These are phyloP conservation scores for Tetracentron sinense DNA, from an alignment of 164 flowering plant species.

Conservation along the genomic window DNA sequence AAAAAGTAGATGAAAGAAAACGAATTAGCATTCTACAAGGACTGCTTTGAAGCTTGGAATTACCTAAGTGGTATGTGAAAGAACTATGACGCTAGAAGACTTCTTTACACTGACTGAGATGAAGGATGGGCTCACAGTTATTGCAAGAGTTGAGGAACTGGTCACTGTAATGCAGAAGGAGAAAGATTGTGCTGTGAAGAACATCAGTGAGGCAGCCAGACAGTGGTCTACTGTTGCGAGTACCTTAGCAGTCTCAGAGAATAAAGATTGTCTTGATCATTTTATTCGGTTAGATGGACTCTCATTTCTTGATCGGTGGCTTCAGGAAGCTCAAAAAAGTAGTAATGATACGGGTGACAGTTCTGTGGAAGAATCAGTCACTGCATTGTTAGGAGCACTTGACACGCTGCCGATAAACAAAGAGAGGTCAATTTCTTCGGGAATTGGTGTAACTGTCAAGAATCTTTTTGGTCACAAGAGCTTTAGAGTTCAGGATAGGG, in stretches of 20 bases:
- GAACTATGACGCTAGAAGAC: constrained; percentile 72
- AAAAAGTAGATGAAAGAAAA: neutral
- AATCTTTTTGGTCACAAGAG: constrained; percentile 52
- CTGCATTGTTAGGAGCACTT: constrained; percentile 56
- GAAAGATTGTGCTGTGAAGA: constrained; percentile 46
- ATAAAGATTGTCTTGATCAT: constrained; percentile 66
- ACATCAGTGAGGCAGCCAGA: constrained; percentile 58
- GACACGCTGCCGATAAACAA: constrained; percentile 53
- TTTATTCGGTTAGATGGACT: constrained; percentile 79
- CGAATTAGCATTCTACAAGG: constrained; percentile 14
- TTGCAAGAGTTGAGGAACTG: constrained; percentile 73
- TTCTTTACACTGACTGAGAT: constrained; percentile 82
- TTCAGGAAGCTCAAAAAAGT: constrained; percentile 58
- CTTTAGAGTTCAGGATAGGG: constrained; percentile 54
- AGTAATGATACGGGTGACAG: constrained; percentile 37
- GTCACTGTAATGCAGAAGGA: constrained; percentile 63
- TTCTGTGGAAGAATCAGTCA: constrained; percentile 60
- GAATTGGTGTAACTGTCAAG: constrained; percentile 50
- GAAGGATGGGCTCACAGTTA: constrained; percentile 76
- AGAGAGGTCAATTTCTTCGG: constrained; percentile 45
- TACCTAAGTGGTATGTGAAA: constrained; percentile 23
- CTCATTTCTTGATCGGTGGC: constrained; percentile 58
- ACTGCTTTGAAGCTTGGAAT: constrained; percentile 20
- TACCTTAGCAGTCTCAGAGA: constrained; percentile 62
- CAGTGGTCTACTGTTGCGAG: constrained; percentile 87